Evolutionary conservation across 345 rosid species (phyloP), one percentile per base, ranked within the genome.

Genomic region (Noccaea caerulescens): DNA sequence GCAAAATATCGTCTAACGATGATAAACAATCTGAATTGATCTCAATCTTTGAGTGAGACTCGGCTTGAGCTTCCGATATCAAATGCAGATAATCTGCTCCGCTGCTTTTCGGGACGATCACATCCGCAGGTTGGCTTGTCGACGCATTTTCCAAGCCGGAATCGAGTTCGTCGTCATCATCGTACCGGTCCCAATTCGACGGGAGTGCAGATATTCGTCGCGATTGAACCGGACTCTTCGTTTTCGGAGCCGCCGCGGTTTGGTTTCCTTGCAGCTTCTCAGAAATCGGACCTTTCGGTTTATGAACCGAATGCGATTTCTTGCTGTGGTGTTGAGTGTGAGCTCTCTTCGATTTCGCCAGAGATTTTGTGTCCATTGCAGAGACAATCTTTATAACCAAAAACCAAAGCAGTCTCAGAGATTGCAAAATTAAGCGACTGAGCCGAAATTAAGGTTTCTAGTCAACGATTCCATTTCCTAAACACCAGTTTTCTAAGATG

Each of bases 261-360:
- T 79, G 91, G 70, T 86, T 86, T 9, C 75, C 79, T 13, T 78
- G 77, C 5, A 41, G 75, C 71, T 65, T 79, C 45, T 70, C 77
- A 6, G 65, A 65, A 69, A 7, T 54, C 66, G 67, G 52, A 4
- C 52, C 66, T 62, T 79, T 88, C 1, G 86, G 56, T 51, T 82
- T 86, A 71, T 81, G 84, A 75, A 45, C 52, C 1, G 86, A 66
- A 71, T 82, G 86, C 33, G 85, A 39, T 69, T 79, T 86, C 76
- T 83, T 85, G 68, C 54, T 82, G 58, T 86, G 88, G 70, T 89
- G 88, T 50, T 77, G 89, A 51, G 93, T 80, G 70, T 89, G 96
- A 61, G 93, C 94, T 80, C 98, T 86, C 83, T 93, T 93, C 1
- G 94, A 91, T 80, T 82, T 91, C 5, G 96, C 96, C 58, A 86